These are phyloP conservation scores for Graphilbum ipis-grandicollis DNA, from an alignment of 2,329 filamentous ascomycete species.

Conservation along the genomic window DNA sequence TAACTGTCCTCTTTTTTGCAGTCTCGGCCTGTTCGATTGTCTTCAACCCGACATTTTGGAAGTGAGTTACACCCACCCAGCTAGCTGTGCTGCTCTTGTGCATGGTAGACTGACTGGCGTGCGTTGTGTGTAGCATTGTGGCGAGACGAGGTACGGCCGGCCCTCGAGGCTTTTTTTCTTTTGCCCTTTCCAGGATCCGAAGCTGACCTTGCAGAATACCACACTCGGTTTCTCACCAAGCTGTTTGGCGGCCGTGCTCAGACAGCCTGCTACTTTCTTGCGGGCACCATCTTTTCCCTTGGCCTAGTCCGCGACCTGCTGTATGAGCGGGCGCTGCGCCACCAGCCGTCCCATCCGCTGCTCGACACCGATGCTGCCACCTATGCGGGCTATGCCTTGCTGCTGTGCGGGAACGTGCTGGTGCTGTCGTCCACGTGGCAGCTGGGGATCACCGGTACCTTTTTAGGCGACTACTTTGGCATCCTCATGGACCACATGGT, in stretches of 20 bases:
- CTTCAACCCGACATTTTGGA: constrained; percentile 99
- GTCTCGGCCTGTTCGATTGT: constrained; percentile 68
- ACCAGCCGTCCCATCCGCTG: constrained; percentile 57
- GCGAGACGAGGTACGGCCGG: constrained; percentile 57
- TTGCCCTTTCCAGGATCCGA: not conserved
- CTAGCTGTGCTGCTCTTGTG: not conserved
- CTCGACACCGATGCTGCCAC: constrained; percentile 43
- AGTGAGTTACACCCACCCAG: constrained; percentile 43
- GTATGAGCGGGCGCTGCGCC: constrained; percentile 68
- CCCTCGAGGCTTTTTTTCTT: constrained; percentile 1
- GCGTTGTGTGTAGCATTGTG: constrained; percentile 41
- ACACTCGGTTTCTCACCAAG: constrained; percentile 73
- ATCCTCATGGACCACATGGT: constrained; percentile 94
- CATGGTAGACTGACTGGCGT: not conserved
- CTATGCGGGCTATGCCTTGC: constrained; percentile 51
- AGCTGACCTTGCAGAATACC: constrained; percentile 90
- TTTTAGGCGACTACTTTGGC: constrained; percentile 95
- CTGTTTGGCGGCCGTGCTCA: constrained; percentile 65
- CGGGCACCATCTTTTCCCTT: constrained; percentile 75
- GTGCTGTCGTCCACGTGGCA: constrained; percentile 83
- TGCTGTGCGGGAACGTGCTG: constrained; percentile 62
- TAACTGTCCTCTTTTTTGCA: constrained; percentile 21
- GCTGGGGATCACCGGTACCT: constrained; percentile 87
- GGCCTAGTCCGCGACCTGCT: constrained; percentile 77
- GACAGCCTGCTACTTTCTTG: constrained; percentile 77